Evolutionary conservation across 345 rosid genomes (phyloP).

Genomic region (Pistacia vera): DNA sequence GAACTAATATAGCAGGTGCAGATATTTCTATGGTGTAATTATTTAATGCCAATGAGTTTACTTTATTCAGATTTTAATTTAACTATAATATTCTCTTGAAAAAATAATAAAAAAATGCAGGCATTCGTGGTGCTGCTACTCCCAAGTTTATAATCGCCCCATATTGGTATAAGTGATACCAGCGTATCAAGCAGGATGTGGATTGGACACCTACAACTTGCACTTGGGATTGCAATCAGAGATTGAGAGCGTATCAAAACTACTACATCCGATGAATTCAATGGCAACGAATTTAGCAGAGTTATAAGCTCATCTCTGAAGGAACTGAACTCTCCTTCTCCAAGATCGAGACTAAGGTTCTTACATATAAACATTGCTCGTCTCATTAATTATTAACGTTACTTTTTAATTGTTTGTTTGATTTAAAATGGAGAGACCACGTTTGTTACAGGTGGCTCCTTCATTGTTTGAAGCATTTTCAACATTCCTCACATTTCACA

Average conservation of each 20-base stretch:
- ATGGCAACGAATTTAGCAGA: constrained; percentile 34
- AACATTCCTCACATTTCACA: constrained; percentile 41
- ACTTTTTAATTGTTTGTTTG: not conserved
- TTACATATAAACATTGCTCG: not conserved
- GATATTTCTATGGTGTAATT: not conserved
- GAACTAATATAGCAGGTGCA: not conserved
- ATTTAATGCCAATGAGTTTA: not conserved
- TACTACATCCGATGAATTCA: constrained; percentile 29
- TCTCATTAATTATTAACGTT: not conserved
- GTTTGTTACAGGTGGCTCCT: constrained; percentile 41
- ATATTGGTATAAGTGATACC: constrained; percentile 29
- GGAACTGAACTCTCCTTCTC: constrained; percentile 22
- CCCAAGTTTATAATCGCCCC: constrained; percentile 31
- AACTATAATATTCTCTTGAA: not conserved
- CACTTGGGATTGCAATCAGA: constrained; percentile 29
- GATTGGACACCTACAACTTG: not conserved
- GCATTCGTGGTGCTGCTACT: constrained; percentile 33
- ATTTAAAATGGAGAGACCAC: not conserved
- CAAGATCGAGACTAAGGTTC: constrained; percentile 32
- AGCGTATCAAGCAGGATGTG: constrained; percentile 18
- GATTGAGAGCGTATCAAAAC: constrained; percentile 23
- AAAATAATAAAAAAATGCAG: constrained; percentile 26
- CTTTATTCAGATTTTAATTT: not conserved
- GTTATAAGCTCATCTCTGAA: constrained; percentile 27
- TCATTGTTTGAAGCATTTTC: constrained; percentile 40